Percentiles rank a stretch among this genome's conserved stretches.
phyloP scores from a whole-genome alignment of 495 filamentous ascomycete genomes.

The Aspergillus nidulans region DNA sequence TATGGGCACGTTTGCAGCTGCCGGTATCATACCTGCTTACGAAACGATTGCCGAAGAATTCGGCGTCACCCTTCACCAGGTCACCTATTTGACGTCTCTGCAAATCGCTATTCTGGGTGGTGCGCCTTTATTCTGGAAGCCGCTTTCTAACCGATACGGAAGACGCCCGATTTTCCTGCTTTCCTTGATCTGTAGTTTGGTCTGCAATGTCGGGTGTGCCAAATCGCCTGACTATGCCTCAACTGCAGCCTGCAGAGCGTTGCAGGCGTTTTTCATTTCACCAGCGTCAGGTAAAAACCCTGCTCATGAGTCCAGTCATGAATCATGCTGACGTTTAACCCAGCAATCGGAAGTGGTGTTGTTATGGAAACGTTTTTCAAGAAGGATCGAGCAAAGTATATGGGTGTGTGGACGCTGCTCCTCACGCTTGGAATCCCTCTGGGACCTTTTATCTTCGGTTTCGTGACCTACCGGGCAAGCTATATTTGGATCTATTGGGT shows the following conservation, averaged over 20 bases:
- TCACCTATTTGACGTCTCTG: slow-evolving; percentile 48
- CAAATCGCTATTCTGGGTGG: slow-evolving; percentile 50
- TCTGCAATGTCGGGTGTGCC: slow-evolving; percentile 46
- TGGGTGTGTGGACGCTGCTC: slow-evolving; percentile 53
- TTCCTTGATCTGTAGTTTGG: slow-evolving; percentile 39
- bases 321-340: background rate
- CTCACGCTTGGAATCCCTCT: slow-evolving; percentile 51
- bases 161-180: slow-evolving; percentile 49
- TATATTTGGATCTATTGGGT: slow-evolving; percentile 45
- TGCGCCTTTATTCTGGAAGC: slow-evolving; percentile 52
- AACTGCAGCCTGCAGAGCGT: slow-evolving; percentile 44
- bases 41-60: slow-evolving; percentile 41
- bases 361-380: slow-evolving; percentile 52
- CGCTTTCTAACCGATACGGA: slow-evolving; percentile 50
- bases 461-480: slow-evolving; percentile 39
- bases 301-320: background rate
- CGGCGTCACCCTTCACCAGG: slow-evolving; percentile 36
- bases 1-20: slow-evolving; percentile 55
- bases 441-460: slow-evolving; percentile 48
- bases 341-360: slow-evolving; percentile 51
- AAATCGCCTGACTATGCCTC: slow-evolving; percentile 37
- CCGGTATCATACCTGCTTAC: slow-evolving; percentile 51
- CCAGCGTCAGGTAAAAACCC: slow-evolving; percentile 28
- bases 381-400: slow-evolving; percentile 44
- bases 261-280: slow-evolving; percentile 51